Base-by-base conservation (phyloP, 2,329 filamentous ascomycete species). In the Pestalotiopsis sp. region DNA sequence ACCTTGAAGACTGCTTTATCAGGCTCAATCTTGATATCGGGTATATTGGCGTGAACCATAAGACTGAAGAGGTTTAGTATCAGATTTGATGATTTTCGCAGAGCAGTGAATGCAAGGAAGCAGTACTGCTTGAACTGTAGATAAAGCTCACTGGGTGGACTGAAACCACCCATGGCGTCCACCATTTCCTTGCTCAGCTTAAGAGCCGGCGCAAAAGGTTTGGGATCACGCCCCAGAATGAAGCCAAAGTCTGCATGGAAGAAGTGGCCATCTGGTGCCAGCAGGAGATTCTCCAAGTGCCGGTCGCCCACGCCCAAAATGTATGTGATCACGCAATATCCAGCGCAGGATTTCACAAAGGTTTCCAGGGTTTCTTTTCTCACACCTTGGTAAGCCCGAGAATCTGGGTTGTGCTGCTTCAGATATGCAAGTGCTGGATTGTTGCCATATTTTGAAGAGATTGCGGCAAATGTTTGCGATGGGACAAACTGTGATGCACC, bases 191-290 rank as follows among this genome's bases (percentile, higher is more conserved):
- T 95, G 77, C 92, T 95, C 9, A 99, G 89, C 80, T 99, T 99
- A 91, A 99, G 97, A 66, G 95, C 90, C 0, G 96, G 96, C 0
- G 96, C 95, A 77, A 99, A 98, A 0, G 96, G 96, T 78, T 99
- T 99, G 0, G 96, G 96, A 74, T 99, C 96, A 56, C 96, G 93
- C 20, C 96, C 96, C 1, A 99, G 91, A 71, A 99, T 99, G 81
- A 97, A 99, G 57, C 97, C 96, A 76, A 99, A 99, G 80, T 99
- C 96, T 38, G 95, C 95, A 79, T 99, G 96, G 87, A 99, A 98
- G 84, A 99, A 99, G 80, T 97, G 94, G 0, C 90, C 96, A 73
- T 95, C 92, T 0, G 96, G 95, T 0, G 94, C 90, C 4, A 99
- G 89, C 31, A 99, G 90, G 1, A 99, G 89, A 76, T 99, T 99